Conservation (phyloP, 2,329 filamentous ascomycete genomes). For the Coccinonectria pachysandricola region DNA sequence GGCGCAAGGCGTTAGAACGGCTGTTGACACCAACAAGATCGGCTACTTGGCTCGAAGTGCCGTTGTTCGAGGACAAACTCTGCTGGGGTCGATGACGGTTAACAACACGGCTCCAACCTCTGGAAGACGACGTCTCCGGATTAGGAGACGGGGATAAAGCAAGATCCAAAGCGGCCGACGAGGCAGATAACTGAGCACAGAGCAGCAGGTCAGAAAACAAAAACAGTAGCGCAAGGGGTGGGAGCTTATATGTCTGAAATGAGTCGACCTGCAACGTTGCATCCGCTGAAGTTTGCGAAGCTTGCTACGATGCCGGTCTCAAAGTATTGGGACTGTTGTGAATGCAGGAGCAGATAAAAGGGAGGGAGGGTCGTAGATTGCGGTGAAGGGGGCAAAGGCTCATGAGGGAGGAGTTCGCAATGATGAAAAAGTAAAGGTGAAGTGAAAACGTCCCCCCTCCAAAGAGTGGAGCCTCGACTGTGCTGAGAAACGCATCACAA, state of each 20-base stretch:
- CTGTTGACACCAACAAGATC: slow-evolving; percentile 38
- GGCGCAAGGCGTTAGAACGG: slow-evolving; percentile 40
- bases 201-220: slow-evolving; percentile 22
- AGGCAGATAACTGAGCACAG: slow-evolving; percentile 64
- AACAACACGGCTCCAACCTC: slow-evolving; percentile 50
- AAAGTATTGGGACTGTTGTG: too few relatives aligned
- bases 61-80: slow-evolving; percentile 41
- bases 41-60: slow-evolving; percentile 29
- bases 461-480: slow-evolving; percentile 13
- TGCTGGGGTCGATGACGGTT: slow-evolving; percentile 59
- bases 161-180: slow-evolving; percentile 71
- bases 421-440: slow-evolving; percentile 5
- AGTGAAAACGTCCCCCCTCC: slow-evolving; percentile 9
- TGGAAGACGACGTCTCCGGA: slow-evolving; percentile 38
- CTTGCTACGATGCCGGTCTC: too few relatives aligned
- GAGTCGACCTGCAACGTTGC: too few relatives aligned
- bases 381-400: slow-evolving; percentile 6
- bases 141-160: slow-evolving; percentile 59
- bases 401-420: slow-evolving; percentile 2
- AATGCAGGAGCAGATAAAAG: too few relatives aligned
- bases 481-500: slow-evolving; percentile 3
- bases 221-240: slow-evolving; percentile 15
- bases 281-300: too few relatives aligned
- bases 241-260: too few relatives aligned
- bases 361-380: slow-evolving; percentile 2